Conservation (phyloP, 352 stramenopile genomes). For the Globisporangium ultimum region DNA sequence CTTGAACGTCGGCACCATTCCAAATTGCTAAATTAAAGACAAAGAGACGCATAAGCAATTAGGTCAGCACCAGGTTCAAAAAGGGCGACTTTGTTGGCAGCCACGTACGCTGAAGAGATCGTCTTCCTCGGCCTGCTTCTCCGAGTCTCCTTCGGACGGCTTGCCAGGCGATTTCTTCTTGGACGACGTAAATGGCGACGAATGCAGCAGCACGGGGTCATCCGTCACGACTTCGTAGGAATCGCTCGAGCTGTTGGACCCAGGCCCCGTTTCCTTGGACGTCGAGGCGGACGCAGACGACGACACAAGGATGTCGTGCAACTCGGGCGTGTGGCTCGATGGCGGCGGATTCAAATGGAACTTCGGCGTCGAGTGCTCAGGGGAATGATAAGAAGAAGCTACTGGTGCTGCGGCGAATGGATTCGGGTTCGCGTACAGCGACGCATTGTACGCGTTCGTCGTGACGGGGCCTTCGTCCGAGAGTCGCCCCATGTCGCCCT, state of each 20-base stretch:
- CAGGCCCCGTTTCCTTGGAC: slow-evolving; percentile 27
- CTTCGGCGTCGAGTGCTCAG: slow-evolving; percentile 10
- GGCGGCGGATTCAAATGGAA: slow-evolving; percentile 29
- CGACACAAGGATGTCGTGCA: slow-evolving; percentile 31
- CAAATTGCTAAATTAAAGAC: slow-evolving; percentile 62
- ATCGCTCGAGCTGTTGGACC: slow-evolving; percentile 68
- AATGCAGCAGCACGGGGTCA: slow-evolving; percentile 25
- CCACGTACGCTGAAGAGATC: slow-evolving; percentile 80
- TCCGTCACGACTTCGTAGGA: slow-evolving; percentile 62
- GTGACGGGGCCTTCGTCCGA: slow-evolving; percentile 14
- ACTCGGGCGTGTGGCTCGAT: slow-evolving; percentile 2
- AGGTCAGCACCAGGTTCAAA: slow-evolving; percentile 3
- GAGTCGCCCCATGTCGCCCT: slow-evolving; percentile 24
- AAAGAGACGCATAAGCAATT: slow-evolving; percentile 6
- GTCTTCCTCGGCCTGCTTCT: slow-evolving; percentile 36
- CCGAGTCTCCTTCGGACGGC: slow-evolving; percentile 18
- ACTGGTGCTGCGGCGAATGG: slow-evolving; percentile 23
- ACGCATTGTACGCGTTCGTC: slow-evolving; percentile 21
- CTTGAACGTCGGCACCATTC: slow-evolving; percentile 78
- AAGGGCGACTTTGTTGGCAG: no score
- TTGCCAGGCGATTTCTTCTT: slow-evolving; percentile 4
- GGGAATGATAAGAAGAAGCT: not conserved
- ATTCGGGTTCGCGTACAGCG: slow-evolving; percentile 38
- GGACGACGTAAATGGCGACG: slow-evolving; percentile 15
- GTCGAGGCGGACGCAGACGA: slow-evolving; percentile 7